phyloP scores from a whole-genome alignment of 192 early-diverging fungal species.

The Linnemannia zychae region DNA sequence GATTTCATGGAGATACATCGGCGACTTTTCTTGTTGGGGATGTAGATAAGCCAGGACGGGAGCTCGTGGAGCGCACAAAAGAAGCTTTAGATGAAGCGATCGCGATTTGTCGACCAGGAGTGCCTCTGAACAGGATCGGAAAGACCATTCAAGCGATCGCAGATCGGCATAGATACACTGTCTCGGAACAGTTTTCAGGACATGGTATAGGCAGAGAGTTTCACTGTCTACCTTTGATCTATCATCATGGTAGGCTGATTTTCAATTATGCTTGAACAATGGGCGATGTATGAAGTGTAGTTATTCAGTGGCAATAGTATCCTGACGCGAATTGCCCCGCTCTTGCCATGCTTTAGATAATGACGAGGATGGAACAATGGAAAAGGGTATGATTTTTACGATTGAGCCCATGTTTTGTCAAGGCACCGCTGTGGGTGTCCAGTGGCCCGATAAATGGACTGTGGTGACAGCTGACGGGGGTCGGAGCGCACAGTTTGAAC shows the following conservation, averaged over 20 bases:
- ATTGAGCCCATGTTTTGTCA: constrained; percentile 92
- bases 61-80: constrained; percentile 85
- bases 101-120: constrained; percentile 80
- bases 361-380: constrained; percentile 78
- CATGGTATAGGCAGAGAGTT: constrained; percentile 91
- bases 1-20: constrained; percentile 94
- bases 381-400: constrained; percentile 87
- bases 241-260: constrained; percentile 73
- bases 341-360: constrained; percentile 59
- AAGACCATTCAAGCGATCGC: constrained; percentile 70
- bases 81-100: constrained; percentile 94
- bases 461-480: constrained; percentile 83
- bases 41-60: constrained; percentile 80
- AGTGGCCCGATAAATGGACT: constrained; percentile 94
- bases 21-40: constrained; percentile 95
- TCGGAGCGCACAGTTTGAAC: constrained; percentile 91
- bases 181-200: constrained; percentile 83
- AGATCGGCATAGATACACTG: constrained; percentile 65
- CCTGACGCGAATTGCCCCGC: no score
- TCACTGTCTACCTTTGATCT: constrained; percentile 85
- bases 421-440: constrained; percentile 73
- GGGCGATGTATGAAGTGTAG: neutral
- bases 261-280: neutral
- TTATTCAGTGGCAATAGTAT: neutral
- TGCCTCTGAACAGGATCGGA: constrained; percentile 77